Conservation (phyloP, 371 early-diverging fungal species). For the Apophysomyces elegans region DNA sequence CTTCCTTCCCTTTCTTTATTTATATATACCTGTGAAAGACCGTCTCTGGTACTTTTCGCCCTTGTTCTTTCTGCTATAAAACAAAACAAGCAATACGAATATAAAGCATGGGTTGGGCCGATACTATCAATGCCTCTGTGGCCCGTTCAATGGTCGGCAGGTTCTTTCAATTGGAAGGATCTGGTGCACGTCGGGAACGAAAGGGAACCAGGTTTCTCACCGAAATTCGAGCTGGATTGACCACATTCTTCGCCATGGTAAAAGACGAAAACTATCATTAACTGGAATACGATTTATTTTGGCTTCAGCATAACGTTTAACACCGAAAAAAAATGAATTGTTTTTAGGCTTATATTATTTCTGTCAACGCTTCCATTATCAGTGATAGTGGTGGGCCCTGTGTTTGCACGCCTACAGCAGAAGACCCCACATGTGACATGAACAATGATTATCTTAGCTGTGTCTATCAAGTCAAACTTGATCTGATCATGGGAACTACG, state of each 20-base stretch:
- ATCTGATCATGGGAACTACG: conserved; percentile 74
- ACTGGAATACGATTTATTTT: too few species aligned
- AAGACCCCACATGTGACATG: conserved; percentile 49
- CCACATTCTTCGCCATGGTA: conserved; percentile 46
- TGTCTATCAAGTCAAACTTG: conserved; percentile 64
- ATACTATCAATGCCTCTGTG: conserved; percentile 56
- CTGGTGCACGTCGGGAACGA: conserved; percentile 57
- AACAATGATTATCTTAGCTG: conserved; percentile 64
- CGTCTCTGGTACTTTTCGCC: too few species aligned
- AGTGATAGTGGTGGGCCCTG: conserved; percentile 79
- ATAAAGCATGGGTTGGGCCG: conserved; percentile 31
- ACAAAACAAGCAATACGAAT: too few species aligned
- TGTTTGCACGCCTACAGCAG: conserved; percentile 54
- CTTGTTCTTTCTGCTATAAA: too few species aligned
- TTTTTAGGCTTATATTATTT: conserved; percentile 34
- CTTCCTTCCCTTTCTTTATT: neutral
- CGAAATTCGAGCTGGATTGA: conserved; percentile 73
- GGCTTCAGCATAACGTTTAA: neutral
- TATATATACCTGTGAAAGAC: too few species aligned
- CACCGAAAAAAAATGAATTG: neutral
- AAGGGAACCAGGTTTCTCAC: conserved; percentile 64
- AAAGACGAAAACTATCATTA: neutral
- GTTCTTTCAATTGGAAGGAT: conserved; percentile 70
- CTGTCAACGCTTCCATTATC: conserved; percentile 78
- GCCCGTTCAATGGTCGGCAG: conserved; percentile 60